Conservation (phyloP, 2,329 filamentous ascomycete species). For the Chaetomium sp. region DNA sequence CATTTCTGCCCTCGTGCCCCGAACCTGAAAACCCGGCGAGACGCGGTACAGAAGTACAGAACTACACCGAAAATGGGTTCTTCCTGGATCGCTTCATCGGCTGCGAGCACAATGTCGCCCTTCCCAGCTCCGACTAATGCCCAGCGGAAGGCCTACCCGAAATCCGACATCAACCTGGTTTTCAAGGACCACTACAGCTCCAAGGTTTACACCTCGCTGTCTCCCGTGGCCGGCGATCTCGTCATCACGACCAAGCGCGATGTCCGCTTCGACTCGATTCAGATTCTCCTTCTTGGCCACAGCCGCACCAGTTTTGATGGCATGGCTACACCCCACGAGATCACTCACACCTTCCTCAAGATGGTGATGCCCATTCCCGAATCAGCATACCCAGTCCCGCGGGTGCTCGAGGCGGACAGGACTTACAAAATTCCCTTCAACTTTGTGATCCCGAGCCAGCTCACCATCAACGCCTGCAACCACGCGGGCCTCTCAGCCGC, state of each 20-base stretch:
- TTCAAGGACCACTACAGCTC: conserved; percentile 48
- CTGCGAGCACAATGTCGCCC: background rate
- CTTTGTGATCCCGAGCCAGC: conserved; percentile 52
- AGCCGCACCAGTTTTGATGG: conserved; percentile 47
- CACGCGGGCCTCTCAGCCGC: conserved; percentile 40
- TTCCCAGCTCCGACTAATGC: background rate
- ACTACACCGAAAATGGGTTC: background rate
- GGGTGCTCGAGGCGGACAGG: conserved; percentile 42
- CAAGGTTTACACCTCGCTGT: conserved; percentile 52
- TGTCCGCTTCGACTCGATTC: conserved; percentile 44
- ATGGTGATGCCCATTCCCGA: conserved; percentile 47
- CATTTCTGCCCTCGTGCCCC: too few species aligned
- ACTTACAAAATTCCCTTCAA: conserved; percentile 50
- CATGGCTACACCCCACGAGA: conserved; percentile 41
- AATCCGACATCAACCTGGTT: conserved; percentile 40
- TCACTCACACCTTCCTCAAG: conserved; percentile 50
- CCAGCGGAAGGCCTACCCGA: conserved; percentile 21
- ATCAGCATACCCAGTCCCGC: conserved; percentile 40
- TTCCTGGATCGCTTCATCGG: background rate
- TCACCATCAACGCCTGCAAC: conserved; percentile 51
- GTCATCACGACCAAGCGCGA: conserved; percentile 40
- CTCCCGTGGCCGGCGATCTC: conserved; percentile 43
- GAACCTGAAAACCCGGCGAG: too few species aligned
- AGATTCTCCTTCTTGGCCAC: conserved; percentile 47
- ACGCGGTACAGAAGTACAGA: too few species aligned